Base-by-base conservation (phyloP, 495 filamentous ascomycete genomes). In the Penicillium angulare region DNA sequence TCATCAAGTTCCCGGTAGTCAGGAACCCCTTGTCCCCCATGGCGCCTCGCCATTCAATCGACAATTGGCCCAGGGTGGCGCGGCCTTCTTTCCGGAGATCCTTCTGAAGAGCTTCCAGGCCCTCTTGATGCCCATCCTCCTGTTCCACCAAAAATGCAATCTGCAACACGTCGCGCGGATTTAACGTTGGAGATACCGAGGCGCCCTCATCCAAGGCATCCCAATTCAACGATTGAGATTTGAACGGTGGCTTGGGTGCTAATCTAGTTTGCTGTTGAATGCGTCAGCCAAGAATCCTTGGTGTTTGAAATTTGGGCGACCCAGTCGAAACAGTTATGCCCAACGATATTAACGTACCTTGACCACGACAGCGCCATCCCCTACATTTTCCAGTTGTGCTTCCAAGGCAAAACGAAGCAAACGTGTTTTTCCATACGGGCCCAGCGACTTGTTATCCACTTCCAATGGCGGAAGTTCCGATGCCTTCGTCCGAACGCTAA, bases 321-420 rank as follows among this genome's bases (percentile, higher is more conserved):
- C 21, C 21, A 23, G 21, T 15, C 24, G 38, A 41, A 44, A 29
- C 17, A 16, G n/a, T 13, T 32, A 18, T 18, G 23, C 33, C 18
- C 32, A 33, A 36, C 10, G n/a, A 4, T 8, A 38, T 15, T 7
- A 3, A 16, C 13, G 29, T 50, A 76, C 74, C 65, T 72, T 69
- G 6, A 75, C 62, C 38, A 71, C 66, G 12, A 79, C 76, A 4
- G 71, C 47, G 12, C 68, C 62, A 62, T 80, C 65, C 52, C 88
- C 87, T 55, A 90, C 84, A 67, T 97, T 98, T 74, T 98, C 93
- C 50, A 98, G 61, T 69, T 98, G 93, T 29, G 92, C 95, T 66
- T 98, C 93, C 50, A 98, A 73, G 44, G 85, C 83, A 58, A 74
- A 80, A n/a, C 72, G 69, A 24, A 73, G 49, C 13, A 75, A 58